Conservation (phyloP, 257 asterid species). For the Leptodermis oblonga region DNA sequence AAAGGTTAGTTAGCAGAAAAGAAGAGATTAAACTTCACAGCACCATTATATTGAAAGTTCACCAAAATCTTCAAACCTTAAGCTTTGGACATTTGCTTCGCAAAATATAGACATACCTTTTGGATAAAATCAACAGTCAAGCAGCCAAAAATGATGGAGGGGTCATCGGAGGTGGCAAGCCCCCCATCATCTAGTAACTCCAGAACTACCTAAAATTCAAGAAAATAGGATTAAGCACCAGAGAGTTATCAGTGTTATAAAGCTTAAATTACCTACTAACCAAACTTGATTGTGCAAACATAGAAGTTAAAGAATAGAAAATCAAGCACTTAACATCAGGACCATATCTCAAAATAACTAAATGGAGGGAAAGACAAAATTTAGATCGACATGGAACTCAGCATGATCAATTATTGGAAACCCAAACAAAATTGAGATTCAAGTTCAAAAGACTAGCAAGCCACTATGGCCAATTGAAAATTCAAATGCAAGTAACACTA, state of each 20-base stretch:
- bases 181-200: conserved; percentile 76
- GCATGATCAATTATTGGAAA: not conserved
- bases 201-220: conserved; percentile 56
- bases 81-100: not conserved
- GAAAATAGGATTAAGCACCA: conserved; percentile 19
- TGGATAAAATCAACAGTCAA: conserved; percentile 61
- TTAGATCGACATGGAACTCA: not conserved
- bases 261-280: conserved; percentile 5
- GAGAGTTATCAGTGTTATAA: not conserved
- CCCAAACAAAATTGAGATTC: not conserved
- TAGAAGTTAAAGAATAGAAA: not conserved
- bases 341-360: not conserved
- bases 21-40: not conserved
- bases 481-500: not conserved
- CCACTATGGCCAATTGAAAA: not conserved
- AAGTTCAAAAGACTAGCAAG: not conserved
- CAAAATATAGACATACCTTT: conserved; percentile 45
- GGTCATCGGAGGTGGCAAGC: conserved; percentile 79
- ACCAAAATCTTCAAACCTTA: conserved; percentile 2
- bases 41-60: not conserved
- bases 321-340: not conserved
- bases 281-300: not conserved
- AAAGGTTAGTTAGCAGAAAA: not conserved
- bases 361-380: not conserved
- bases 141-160: conserved; percentile 68